A percentile compares a stretch with the other conserved stretches of the same genome.
Conservation (phyloP, 2,329 filamentous ascomycete species). For the Stachybotrys echinatus region DNA sequence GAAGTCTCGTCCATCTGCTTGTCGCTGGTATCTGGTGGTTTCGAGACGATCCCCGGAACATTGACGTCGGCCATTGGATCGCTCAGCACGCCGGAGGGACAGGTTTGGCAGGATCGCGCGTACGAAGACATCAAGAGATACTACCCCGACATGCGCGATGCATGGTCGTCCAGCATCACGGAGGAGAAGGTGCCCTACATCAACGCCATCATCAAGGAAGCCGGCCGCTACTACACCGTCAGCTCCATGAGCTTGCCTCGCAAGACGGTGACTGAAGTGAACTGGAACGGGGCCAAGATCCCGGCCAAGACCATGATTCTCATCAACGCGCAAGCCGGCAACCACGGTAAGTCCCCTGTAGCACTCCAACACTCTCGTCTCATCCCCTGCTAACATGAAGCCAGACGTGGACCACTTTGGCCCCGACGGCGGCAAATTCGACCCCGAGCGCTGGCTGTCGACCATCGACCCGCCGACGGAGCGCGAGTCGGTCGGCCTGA, state of each 20-base stretch:
- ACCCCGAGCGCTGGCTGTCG: constrained; percentile 44
- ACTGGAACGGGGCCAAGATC: constrained; percentile 46
- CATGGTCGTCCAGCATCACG: constrained; percentile 37
- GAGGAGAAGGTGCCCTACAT: constrained; percentile 44
- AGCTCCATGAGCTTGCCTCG: constrained; percentile 46
- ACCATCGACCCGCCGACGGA: constrained; percentile 26
- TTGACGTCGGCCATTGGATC: constrained; percentile 46
- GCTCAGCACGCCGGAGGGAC: constrained; percentile 39
- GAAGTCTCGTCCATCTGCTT: constrained; percentile 50
- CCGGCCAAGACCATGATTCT: constrained; percentile 48
- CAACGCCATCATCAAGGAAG: constrained; percentile 45
- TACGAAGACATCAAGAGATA: constrained; percentile 44
- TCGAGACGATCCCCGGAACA: constrained; percentile 49
- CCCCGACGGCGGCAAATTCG: constrained; percentile 35
- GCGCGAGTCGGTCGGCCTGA: constrained; percentile 19
- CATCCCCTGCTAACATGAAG: constrained; percentile 6
- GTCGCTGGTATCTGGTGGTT: constrained; percentile 46
- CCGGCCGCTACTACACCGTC: constrained; percentile 47
- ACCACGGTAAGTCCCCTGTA: constrained; percentile 42
- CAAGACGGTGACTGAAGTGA: constrained; percentile 42
- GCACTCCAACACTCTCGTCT: too few species aligned
- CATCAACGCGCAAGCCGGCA: constrained; percentile 50
- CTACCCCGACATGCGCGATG: constrained; percentile 38
- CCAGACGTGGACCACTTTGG: constrained; percentile 47
- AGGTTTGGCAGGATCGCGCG: constrained; percentile 45